These are phyloP conservation scores for Stachybotrys chlorohalonatus DNA, from an alignment of 2,329 filamentous ascomycete genomes.

Conservation along the genomic window DNA sequence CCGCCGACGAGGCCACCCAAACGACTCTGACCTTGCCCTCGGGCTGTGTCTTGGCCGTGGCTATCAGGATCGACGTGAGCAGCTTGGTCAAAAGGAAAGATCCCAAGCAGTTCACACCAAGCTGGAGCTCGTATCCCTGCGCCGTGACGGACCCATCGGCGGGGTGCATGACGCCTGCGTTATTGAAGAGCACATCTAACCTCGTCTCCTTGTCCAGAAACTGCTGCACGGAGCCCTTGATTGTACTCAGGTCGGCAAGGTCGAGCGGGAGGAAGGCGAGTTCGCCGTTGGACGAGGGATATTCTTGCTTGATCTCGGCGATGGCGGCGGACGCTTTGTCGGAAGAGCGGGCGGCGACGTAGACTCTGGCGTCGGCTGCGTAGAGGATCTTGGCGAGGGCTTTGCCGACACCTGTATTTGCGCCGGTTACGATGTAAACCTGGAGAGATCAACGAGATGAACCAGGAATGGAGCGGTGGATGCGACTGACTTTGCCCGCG, in stretches of 20 bases:
- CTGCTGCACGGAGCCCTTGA: slow-evolving; percentile 19
- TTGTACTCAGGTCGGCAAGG: slow-evolving; percentile 26
- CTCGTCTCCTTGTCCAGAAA: slow-evolving; percentile 19
- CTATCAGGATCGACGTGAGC: slow-evolving; percentile 24
- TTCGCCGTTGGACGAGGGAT: slow-evolving; percentile 26
- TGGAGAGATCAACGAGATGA: slow-evolving; percentile 1
- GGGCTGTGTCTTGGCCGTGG: slow-evolving; percentile 22
- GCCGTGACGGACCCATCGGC: slow-evolving; percentile 27
- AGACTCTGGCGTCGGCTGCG: slow-evolving; percentile 42
- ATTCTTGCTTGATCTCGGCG: slow-evolving; percentile 25
- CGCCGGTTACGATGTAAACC: slow-evolving; percentile 49
- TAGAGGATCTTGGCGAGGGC: slow-evolving; percentile 46
- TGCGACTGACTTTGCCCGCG: not conserved
- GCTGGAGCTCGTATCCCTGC: slow-evolving; percentile 33
- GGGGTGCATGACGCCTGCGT: slow-evolving; percentile 33
- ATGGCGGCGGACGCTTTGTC: slow-evolving; percentile 37
- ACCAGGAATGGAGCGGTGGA: not conserved
- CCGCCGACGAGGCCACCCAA: slow-evolving; percentile 21
- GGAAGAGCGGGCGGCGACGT: slow-evolving; percentile 39
- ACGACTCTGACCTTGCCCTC: slow-evolving; percentile 17
- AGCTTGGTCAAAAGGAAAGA: slow-evolving; percentile 30
- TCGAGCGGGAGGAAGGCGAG: slow-evolving; percentile 38
- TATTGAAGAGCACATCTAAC: slow-evolving; percentile 34
- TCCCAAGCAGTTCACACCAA: slow-evolving; percentile 30
- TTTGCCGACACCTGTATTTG: slow-evolving; percentile 36